phyloP scores from a whole-genome alignment of 306 rosid species.

The Quercus rubra region DNA sequence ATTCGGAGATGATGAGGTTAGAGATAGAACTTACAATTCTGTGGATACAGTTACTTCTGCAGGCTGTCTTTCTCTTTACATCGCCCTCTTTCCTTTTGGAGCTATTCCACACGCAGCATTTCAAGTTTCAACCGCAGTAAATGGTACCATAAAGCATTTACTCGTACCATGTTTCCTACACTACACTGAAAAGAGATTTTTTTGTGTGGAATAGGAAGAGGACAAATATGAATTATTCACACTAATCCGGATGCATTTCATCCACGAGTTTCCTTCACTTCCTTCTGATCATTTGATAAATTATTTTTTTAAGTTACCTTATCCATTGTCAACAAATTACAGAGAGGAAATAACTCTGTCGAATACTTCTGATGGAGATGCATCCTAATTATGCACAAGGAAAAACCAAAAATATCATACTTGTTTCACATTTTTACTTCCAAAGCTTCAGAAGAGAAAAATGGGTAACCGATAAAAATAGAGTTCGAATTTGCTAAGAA shows the following conservation, averaged over 20 bases:
- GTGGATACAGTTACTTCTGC: background rate
- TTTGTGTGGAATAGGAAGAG: too few relatives aligned
- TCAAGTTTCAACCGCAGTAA: too few relatives aligned
- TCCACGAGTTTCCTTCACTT: too few relatives aligned
- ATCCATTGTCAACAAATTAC: conserved; percentile 69
- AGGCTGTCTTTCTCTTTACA: too few relatives aligned
- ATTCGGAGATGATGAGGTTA: background rate
- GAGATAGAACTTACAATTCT: background rate
- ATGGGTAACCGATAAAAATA: background rate
- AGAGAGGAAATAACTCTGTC: conserved; percentile 86
- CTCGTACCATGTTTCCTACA: too few relatives aligned
- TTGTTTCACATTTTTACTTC: conserved; percentile 10
- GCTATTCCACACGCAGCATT: background rate
- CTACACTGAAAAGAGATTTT: too few relatives aligned
- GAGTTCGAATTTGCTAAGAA: too few relatives aligned
- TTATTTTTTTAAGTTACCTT: conserved; percentile 43
- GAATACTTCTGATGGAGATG: conserved; percentile 94
- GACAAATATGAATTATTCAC: too few relatives aligned
- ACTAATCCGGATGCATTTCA: too few relatives aligned
- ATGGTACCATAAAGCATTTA: too few relatives aligned
- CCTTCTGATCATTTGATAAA: too few relatives aligned
- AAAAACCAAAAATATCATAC: conserved; percentile 25
- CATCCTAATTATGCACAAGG: conserved; percentile 56
- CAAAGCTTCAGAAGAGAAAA: conserved; percentile 20
- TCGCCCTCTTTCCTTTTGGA: background rate